Evolutionary conservation across 768 basidiomycete genomes (phyloP).

Genomic region (Rhizopogon rudus): DNA sequence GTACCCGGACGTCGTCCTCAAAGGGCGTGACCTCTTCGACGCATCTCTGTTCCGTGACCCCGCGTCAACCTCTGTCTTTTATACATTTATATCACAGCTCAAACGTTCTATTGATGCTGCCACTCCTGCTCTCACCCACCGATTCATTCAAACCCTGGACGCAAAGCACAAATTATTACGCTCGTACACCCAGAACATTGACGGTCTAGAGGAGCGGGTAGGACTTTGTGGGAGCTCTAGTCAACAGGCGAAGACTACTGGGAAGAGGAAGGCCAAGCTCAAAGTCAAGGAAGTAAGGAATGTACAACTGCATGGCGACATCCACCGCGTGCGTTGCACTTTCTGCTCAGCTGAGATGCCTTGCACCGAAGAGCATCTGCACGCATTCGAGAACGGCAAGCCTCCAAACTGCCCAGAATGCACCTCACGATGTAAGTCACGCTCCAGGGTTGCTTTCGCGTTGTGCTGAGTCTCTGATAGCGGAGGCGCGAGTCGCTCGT

Average conservation of each 20-base stretch:
- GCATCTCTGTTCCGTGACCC: conserved; percentile 85
- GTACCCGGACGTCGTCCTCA: conserved; percentile 78
- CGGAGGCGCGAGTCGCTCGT: conserved; percentile 74
- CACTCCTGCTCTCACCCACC: conserved; percentile 82
- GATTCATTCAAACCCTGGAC: conserved; percentile 82
- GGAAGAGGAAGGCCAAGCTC: conserved; percentile 70
- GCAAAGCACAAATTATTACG: conserved; percentile 79
- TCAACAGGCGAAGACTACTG: conserved; percentile 39
- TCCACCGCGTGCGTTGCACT: conserved; percentile 85
- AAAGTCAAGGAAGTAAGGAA: conserved; percentile 73
- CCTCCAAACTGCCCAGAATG: conserved; percentile 91
- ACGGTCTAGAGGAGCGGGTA: conserved; percentile 81
- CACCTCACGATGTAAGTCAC: conserved; percentile 63
- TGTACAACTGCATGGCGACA: conserved; percentile 92
- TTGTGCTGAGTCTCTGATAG: conserved; percentile 30
- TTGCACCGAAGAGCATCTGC: conserved; percentile 59
- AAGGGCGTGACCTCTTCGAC: conserved; percentile 95
- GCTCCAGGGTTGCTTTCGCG: neutral
- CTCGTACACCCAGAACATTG: conserved; percentile 97
- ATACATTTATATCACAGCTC: conserved; percentile 91
- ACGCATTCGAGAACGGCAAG: conserved; percentile 59
- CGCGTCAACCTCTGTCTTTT: conserved; percentile 84
- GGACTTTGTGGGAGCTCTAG: conserved; percentile 70
- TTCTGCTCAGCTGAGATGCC: conserved; percentile 78
- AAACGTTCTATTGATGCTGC: conserved; percentile 78